A percentile compares a stretch with the other conserved stretches of the same genome.
Conservation (phyloP, 1,284 basidiomycete species). For the Megacollybia platyphylla region DNA sequence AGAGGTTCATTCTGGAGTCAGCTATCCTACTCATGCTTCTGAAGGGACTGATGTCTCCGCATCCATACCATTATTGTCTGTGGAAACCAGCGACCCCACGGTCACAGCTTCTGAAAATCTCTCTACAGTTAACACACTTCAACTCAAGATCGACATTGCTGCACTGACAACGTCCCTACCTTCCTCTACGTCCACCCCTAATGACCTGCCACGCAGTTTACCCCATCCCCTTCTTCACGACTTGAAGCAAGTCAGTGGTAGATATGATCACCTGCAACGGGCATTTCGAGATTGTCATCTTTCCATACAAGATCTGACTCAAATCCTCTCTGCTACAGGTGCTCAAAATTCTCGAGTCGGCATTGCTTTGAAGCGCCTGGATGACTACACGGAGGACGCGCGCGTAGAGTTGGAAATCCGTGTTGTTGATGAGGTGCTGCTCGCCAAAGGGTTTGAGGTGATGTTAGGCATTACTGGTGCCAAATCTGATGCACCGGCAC, state of each 20-base stretch:
- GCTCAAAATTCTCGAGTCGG: constrained; percentile 26
- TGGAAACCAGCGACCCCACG: neutral
- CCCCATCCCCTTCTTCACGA: constrained; percentile 27
- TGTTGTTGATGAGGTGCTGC: constrained; percentile 64
- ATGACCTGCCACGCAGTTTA: neutral
- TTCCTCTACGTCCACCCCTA: neutral
- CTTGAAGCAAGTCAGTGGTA: constrained; percentile 28
- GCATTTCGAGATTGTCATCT: constrained; percentile 60
- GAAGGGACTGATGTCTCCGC: neutral
- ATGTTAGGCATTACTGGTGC: constrained; percentile 50
- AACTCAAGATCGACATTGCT: neutral
- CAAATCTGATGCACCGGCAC: constrained; percentile 15
- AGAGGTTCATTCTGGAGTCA: no score
- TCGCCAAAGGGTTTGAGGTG: constrained; percentile 61
- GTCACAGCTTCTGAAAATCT: neutral
- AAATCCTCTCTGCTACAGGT: constrained; percentile 15
- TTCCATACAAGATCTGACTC: constrained; percentile 45
- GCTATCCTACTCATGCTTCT: neutral
- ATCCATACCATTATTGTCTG: neutral
- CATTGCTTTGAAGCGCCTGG: constrained; percentile 50
- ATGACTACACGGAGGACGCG: constrained; percentile 75
- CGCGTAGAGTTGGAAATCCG: constrained; percentile 81
- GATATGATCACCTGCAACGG: constrained; percentile 51
- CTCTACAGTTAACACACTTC: no score
- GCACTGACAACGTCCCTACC: constrained; percentile 5